These are phyloP conservation scores for Picea abies DNA, from an alignment of 83 land plant genomes.

Conservation along the genomic window DNA sequence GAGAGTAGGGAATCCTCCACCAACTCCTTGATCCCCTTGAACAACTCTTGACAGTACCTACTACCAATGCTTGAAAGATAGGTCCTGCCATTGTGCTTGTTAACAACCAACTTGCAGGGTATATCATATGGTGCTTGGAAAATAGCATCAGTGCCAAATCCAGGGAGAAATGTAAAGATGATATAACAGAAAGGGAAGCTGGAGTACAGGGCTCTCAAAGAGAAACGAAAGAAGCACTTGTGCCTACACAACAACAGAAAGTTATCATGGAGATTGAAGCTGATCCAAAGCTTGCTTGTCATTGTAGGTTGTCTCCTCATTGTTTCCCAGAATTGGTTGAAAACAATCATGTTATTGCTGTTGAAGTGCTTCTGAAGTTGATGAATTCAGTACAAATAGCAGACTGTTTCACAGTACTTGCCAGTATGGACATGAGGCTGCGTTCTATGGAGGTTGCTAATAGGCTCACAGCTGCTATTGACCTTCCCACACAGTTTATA, in stretches of 20 bases:
- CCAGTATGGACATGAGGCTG: slow-evolving; percentile 97
- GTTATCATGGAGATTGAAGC: background rate
- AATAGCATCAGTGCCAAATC: too few species aligned
- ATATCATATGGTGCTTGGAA: too few species aligned
- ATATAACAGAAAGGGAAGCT: too few species aligned
- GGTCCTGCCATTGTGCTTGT: too few species aligned
- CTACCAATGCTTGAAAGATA: too few species aligned
- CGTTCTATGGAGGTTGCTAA: slow-evolving; percentile 99
- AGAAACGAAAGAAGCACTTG: slow-evolving; percentile 63
- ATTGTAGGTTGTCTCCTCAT: background rate
- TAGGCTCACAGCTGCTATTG: slow-evolving; percentile 88
- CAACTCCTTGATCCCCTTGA: too few species aligned
- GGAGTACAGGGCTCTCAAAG: too few species aligned
- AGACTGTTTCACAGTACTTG: slow-evolving; percentile 86
- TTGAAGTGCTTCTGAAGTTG: slow-evolving; percentile 83
- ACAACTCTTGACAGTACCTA: too few species aligned
- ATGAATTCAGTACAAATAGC: slow-evolving; percentile 89
- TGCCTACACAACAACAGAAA: slow-evolving; percentile 70
- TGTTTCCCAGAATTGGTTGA: slow-evolving; percentile 59
- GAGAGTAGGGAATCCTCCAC: too few species aligned
- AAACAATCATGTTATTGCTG: slow-evolving; percentile 90
- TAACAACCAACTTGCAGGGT: too few species aligned
- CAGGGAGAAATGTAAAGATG: too few species aligned
- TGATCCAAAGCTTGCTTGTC: slow-evolving; percentile 4
- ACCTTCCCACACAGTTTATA: slow-evolving; percentile 94